Conservation (phyloP, 2,329 filamentous ascomycete species). For the Fusarium anguioides region DNA sequence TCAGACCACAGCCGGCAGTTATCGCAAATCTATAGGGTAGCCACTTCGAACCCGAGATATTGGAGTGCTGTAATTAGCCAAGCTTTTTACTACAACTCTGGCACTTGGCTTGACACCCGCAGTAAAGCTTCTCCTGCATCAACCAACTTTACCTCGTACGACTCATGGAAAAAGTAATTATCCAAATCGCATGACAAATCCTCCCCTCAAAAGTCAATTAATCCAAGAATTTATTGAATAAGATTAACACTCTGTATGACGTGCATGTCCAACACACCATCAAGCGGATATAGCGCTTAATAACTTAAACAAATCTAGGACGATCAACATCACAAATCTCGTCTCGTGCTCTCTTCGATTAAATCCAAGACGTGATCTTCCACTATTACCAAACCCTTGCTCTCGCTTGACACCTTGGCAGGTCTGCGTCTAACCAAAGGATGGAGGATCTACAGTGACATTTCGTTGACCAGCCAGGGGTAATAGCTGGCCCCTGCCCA, state of each 20-base stretch:
- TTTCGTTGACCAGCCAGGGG: not conserved
- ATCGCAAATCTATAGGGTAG: not conserved
- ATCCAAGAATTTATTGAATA: not conserved
- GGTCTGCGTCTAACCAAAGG: not conserved
- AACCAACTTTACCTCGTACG: not conserved
- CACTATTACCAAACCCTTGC: not conserved
- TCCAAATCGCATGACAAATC: not conserved
- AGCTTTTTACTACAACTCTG: not conserved
- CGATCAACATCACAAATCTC: not conserved
- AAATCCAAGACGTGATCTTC: not conserved
- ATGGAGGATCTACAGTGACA: not conserved
- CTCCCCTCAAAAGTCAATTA: not conserved
- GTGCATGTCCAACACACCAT: not conserved
- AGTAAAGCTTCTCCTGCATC: not conserved
- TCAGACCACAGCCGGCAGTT: not conserved
- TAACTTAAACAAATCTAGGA: no score
- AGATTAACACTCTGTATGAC: not conserved
- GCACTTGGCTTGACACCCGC: not conserved
- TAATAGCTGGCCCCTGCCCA: constrained; percentile 11
- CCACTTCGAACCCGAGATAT: rapidly evolving
- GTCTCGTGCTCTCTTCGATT: not conserved
- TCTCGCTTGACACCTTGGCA: not conserved
- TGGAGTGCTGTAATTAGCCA: not conserved
- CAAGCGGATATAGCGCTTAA: not conserved
- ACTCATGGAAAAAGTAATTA: not conserved